Evolutionary conservation across 345 rosid species (phyloP), one percentile per base, ranked within the genome.

Genomic region (Turritis glabra): DNA sequence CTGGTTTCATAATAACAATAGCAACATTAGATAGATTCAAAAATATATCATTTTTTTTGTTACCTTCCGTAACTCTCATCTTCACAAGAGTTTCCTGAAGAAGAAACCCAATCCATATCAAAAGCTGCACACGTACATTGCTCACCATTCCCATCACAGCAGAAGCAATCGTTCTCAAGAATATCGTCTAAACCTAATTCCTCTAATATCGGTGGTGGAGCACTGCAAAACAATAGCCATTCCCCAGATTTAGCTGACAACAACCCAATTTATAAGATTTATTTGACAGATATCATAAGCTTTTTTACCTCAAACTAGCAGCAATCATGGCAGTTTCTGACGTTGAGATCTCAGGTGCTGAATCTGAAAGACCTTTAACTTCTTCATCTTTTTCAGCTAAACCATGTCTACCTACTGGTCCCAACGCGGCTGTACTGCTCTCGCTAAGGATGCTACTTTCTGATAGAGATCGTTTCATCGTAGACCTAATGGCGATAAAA

Each of bases 11-110:
- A 27, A 4, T 55, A 57, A 26, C 4, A 63, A 40, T n/a, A 37
- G 38, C 23, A 57, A 30, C 35, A 23, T 48, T 19, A 8, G 21
- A 65, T 63, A 41, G n/a, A n/a, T 13, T 52, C 73, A 54, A 19
- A 27, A 17, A 32, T 6, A 25, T 1, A 19, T 7, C 3, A 5
- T 5, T 47, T 10, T 23, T 32, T n/a, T n/a, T 17, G 47, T 69
- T 83, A 95, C 97, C 97, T 90, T 67, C 83, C 89, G 72, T 67
- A 81, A 44, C 67, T 72, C 70, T 92, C 97, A 61, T 88, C 97
- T 62, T 92, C 96, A 9, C 86, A 86, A 8, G 96, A 90, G 85
- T 90, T 90, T 68, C 89, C 99, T 8, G 98, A 90, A 59, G 99
- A 92, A 76, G 97, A 95, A 58, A 85, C 81, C 93, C 93, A 87